A percentile compares a stretch with the other conserved stretches of the same genome.
phyloP scores from a whole-genome alignment of 345 rosid genomes.

The Punica granatum region DNA sequence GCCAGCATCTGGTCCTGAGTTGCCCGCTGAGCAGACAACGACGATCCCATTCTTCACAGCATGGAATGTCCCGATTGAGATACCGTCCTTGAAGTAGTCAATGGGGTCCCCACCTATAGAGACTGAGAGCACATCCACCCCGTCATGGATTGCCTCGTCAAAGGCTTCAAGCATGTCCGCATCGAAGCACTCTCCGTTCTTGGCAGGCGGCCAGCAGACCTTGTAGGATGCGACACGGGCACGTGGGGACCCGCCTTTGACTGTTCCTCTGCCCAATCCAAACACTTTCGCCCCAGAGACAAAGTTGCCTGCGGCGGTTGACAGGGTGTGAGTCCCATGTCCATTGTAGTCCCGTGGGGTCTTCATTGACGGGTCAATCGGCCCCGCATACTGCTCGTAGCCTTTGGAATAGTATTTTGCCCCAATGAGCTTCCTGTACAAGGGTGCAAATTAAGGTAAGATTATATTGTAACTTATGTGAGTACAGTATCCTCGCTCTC shows the following conservation, averaged over 20 bases:
- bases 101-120: constrained; percentile 21
- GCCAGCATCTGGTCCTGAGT: constrained; percentile 19
- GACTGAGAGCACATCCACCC: constrained; percentile 38
- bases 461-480: too few relatives aligned
- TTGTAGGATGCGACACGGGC: constrained; percentile 41
- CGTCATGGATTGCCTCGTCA: constrained; percentile 37
- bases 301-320: constrained; percentile 34
- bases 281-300: constrained; percentile 19
- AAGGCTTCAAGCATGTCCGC: constrained; percentile 29
- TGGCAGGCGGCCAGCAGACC: constrained; percentile 27
- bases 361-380: background rate
- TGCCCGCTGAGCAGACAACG: constrained; percentile 36
- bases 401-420: constrained; percentile 27
- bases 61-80: constrained; percentile 38
- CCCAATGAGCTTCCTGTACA: constrained; percentile 38
- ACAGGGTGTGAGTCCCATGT: constrained; percentile 41
- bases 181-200: constrained; percentile 17
- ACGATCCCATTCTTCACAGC: constrained; percentile 26
- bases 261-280: constrained; percentile 20
- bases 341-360: constrained; percentile 28
- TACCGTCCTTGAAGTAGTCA: constrained; percentile 19
- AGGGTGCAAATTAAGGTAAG: background rate
- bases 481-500: too few relatives aligned
- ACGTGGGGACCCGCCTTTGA: constrained; percentile 38
- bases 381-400: background rate